Conservation (phyloP, 345 rosid genomes). For the Salix caprea region DNA sequence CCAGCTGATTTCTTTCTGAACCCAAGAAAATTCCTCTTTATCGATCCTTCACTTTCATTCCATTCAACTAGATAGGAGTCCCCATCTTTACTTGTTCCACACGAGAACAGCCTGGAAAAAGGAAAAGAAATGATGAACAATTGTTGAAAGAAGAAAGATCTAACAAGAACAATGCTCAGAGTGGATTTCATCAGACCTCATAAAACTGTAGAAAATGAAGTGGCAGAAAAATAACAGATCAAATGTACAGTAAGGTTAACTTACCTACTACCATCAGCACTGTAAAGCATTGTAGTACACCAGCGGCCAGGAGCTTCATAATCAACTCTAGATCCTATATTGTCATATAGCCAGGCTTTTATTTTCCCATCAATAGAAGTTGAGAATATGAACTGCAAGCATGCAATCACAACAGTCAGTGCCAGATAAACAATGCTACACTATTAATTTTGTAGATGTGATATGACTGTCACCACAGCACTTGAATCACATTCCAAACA, state of each 20-base stretch:
- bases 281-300: slow-evolving; percentile 81
- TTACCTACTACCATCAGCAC: slow-evolving; percentile 83
- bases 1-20: slow-evolving; percentile 61
- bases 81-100: slow-evolving; percentile 91
- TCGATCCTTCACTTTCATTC: slow-evolving; percentile 92
- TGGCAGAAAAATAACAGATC: neutral
- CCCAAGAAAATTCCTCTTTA: slow-evolving; percentile 67
- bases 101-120: slow-evolving; percentile 70
- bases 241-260: slow-evolving; percentile 7
- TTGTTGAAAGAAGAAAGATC: neutral
- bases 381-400: slow-evolving; percentile 69
- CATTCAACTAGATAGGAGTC: slow-evolving; percentile 79
- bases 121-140: slow-evolving; percentile 2
- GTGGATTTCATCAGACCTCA: neutral
- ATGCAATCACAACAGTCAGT: slow-evolving; percentile 15
- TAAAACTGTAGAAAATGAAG: neutral
- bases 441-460: neutral
- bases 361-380: slow-evolving; percentile 82
- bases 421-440: neutral
- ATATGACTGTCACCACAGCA: neutral
- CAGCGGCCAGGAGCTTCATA: slow-evolving; percentile 76
- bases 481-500: neutral
- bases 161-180: neutral
- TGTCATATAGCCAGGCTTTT: slow-evolving; percentile 87
- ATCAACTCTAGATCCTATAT: slow-evolving; percentile 72